Evolutionary conservation across 2,329 filamentous ascomycete genomes (phyloP).

Genomic region (Penicillium sp.): DNA sequence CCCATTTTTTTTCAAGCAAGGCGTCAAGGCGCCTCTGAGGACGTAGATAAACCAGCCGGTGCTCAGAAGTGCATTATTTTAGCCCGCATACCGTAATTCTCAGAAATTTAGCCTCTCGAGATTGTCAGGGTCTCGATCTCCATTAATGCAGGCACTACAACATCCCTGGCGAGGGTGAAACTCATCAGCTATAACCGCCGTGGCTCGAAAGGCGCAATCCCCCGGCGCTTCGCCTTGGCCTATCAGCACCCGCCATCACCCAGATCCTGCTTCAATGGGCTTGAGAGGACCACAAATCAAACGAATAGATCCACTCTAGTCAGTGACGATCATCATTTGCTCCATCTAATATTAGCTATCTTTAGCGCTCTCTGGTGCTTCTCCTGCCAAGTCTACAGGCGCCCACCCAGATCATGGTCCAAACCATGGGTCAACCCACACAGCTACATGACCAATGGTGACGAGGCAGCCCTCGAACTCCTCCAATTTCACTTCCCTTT

Average conservation of each 20-base stretch:
- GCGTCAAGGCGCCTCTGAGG: background rate
- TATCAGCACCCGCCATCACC: constrained; percentile 12
- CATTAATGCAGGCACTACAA: background rate
- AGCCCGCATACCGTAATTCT: background rate
- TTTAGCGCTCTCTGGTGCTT: background rate
- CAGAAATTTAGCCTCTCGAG: background rate
- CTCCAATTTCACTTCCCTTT: constrained; percentile 3
- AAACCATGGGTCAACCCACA: background rate
- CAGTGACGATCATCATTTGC: background rate
- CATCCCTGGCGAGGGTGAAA: background rate
- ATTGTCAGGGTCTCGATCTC: background rate
- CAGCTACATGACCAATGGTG: background rate
- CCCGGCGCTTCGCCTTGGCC: constrained; percentile 19
- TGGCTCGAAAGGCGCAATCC: constrained; percentile 8
- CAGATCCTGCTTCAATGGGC: background rate
- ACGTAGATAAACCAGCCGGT: background rate
- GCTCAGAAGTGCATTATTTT: background rate
- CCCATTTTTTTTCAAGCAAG: background rate
- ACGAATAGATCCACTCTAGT: background rate
- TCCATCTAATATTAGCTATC: constrained; percentile 13
- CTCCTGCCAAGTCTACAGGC: constrained; percentile 19
- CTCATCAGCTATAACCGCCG: constrained; percentile 6
- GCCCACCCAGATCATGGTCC: background rate
- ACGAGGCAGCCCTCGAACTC: background rate
- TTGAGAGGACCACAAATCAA: constrained; percentile 7